These are phyloP conservation scores for Podospora pseudocomata DNA, from an alignment of 495 filamentous ascomycete genomes.

Conservation along the genomic window DNA sequence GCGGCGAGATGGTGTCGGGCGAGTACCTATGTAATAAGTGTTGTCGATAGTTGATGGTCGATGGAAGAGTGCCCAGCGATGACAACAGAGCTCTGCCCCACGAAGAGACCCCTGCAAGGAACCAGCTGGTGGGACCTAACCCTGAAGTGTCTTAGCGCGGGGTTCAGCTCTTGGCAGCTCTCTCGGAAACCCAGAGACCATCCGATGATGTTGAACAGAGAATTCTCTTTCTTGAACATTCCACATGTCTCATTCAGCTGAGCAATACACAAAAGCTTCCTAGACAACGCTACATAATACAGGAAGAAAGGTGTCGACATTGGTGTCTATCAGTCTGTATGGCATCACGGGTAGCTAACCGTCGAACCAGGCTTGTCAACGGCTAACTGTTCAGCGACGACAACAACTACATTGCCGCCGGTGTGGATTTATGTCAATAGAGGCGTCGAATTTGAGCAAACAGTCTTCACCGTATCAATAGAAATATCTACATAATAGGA, in stretches of 20 bases:
- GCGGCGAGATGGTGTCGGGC: background rate
- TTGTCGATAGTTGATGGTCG: background rate
- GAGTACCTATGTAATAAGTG: too few relatives aligned
- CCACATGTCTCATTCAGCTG: background rate
- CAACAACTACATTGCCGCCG: too few relatives aligned
- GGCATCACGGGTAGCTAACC: too few relatives aligned
- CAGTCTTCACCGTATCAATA: background rate
- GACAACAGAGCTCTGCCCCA: constrained; percentile 16
- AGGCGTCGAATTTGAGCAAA: too few relatives aligned
- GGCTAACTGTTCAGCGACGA: too few relatives aligned
- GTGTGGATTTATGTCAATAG: too few relatives aligned
- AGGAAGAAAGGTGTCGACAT: too few relatives aligned
- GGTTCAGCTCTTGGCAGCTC: background rate
- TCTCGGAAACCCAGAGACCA: background rate
- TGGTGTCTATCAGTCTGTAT: too few relatives aligned
- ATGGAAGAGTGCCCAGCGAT: background rate
- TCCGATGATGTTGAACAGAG: background rate
- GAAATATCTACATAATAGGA: background rate
- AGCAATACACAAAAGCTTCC: background rate
- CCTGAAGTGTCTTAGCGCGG: background rate
- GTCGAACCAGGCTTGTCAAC: too few relatives aligned
- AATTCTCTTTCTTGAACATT: background rate
- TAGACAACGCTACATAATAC: background rate
- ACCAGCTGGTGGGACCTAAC: background rate
- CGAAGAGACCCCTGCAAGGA: constrained; percentile 11